These are phyloP conservation scores for Coniella lustricola DNA, from an alignment of 2,329 filamentous ascomycete genomes.

Conservation along the genomic window DNA sequence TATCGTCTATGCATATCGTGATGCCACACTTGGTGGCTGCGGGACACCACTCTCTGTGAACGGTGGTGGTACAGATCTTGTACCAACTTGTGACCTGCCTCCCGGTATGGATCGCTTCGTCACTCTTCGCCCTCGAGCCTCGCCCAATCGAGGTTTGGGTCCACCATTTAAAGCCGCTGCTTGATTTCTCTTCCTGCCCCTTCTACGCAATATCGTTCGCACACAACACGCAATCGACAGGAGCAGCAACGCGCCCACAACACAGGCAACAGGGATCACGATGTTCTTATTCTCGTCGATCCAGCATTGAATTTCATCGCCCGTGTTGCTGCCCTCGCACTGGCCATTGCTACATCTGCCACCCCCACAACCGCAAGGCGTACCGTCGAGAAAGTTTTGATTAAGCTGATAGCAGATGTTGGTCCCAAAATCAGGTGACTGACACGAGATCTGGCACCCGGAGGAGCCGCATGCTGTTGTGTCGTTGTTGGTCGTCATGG, in stretches of 20 bases:
- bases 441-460: constrained; percentile 72
- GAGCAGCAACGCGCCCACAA: constrained; percentile 66
- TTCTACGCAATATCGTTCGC: constrained; percentile 13
- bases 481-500: constrained; percentile 63
- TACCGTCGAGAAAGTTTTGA: constrained; percentile 93
- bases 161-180: too few relatives aligned
- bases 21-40: too few relatives aligned
- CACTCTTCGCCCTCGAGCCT: background rate
- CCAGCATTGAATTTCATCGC: constrained; percentile 67
- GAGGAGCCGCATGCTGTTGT: constrained; percentile 70
- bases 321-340: constrained; percentile 64
- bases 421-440: constrained; percentile 58
- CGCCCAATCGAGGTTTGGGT: background rate
- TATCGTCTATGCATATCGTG: too few relatives aligned
- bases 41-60: background rate
- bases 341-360: constrained; percentile 72
- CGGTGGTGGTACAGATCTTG: too few relatives aligned
- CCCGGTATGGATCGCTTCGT: too few relatives aligned
- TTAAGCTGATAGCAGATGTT: constrained; percentile 67
- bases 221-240: constrained; percentile 64
- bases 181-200: background rate
- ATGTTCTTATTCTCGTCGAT: constrained; percentile 70
- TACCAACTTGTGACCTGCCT: too few relatives aligned
- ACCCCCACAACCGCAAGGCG: constrained; percentile 64
- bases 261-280: constrained; percentile 70